A percentile compares a stretch with the other conserved stretches of the same genome.
Conservation (phyloP, 345 rosid genomes). For the Camelina sativa region DNA sequence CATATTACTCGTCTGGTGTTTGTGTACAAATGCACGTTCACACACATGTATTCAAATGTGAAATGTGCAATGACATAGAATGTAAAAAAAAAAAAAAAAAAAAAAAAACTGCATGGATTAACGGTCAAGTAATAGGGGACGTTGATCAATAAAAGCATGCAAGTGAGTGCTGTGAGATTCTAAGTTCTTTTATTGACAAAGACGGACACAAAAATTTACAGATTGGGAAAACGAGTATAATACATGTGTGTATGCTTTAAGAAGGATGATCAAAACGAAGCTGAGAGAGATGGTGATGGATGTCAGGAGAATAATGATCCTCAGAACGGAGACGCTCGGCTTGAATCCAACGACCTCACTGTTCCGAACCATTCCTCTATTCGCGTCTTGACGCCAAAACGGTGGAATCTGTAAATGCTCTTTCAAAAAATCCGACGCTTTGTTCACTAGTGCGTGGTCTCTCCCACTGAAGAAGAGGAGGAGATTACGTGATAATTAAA, state of each 20-base stretch:
- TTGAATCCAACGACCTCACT: conserved; percentile 82
- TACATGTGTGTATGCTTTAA: background rate
- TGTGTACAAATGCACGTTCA: background rate
- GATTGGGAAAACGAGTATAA: background rate
- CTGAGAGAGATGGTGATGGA: conserved; percentile 53
- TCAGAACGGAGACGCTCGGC: conserved; percentile 72
- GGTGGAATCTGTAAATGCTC: conserved; percentile 85
- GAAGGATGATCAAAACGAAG: conserved; percentile 46
- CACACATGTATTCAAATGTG: background rate
- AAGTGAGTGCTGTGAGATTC: background rate
- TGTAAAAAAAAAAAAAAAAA: background rate
- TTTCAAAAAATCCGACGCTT: conserved; percentile 70
- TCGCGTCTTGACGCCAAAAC: conserved; percentile 75
- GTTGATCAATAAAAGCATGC: background rate
- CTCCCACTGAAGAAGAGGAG: too few species aligned
- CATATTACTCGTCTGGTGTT: background rate
- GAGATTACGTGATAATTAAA: too few species aligned
- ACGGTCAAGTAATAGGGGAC: background rate
- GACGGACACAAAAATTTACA: conserved; percentile 14
- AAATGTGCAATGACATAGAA: background rate
- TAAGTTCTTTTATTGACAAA: background rate
- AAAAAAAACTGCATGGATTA: too few species aligned
- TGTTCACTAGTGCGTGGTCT: conserved; percentile 86
- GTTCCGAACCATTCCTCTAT: conserved; percentile 74
- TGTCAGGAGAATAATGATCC: conserved; percentile 67